Percentiles rank a stretch among this genome's conserved stretches.
phyloP scores from a whole-genome alignment of 2,329 filamentous ascomycete species.

The Boeremia exigua region DNA sequence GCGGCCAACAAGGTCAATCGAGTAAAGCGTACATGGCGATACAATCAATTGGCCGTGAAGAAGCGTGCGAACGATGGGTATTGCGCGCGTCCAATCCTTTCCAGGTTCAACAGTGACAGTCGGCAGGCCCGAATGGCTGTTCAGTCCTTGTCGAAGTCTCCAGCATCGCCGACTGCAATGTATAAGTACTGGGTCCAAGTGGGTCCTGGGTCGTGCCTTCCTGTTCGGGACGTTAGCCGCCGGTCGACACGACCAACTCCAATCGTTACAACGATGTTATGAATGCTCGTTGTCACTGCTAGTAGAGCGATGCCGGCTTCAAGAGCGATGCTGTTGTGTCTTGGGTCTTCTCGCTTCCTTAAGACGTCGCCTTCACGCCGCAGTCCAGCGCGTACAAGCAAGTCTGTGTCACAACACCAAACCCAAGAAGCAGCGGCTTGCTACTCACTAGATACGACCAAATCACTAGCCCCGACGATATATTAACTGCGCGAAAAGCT shows the following conservation, averaged over 20 bases:
- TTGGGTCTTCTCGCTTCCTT: too few species aligned
- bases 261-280: too few species aligned
- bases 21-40: background rate
- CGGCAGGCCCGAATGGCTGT: background rate
- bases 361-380: too few species aligned
- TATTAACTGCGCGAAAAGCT: slow-evolving; percentile 11
- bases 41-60: background rate
- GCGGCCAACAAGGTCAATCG: background rate
- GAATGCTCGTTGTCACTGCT: too few species aligned
- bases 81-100: background rate
- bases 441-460: too few species aligned
- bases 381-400: too few species aligned
- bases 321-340: background rate
- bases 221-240: slow-evolving; percentile 3
- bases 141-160: background rate
- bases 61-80: background rate
- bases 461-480: background rate
- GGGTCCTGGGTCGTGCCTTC: slow-evolving; percentile 4
- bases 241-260: too few species aligned
- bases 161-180: background rate
- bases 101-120: background rate
- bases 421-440: too few species aligned
- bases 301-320: background rate
- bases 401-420: too few species aligned
- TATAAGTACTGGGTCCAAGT: background rate